These are phyloP conservation scores for Penicillium angulare DNA, from an alignment of 495 filamentous ascomycete genomes.

Conservation along the genomic window DNA sequence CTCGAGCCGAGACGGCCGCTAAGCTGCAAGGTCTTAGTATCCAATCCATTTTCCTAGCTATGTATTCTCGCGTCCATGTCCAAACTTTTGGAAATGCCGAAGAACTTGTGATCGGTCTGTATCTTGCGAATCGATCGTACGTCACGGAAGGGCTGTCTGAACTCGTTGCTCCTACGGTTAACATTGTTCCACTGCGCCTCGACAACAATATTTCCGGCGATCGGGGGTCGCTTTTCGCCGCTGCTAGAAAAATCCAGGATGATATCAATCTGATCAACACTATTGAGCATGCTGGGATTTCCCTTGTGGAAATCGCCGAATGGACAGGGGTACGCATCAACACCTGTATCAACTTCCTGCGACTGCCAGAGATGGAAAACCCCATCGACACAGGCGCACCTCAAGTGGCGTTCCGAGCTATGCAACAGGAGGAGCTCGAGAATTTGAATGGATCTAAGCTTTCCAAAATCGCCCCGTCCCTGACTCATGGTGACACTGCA, in stretches of 20 bases:
- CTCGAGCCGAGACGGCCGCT: slow-evolving; percentile 25
- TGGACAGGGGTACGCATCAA: slow-evolving; percentile 38
- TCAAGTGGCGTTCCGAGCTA: slow-evolving; percentile 9
- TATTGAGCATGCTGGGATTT: slow-evolving; percentile 28
- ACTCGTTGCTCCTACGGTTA: slow-evolving; percentile 32
- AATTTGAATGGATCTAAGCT: background rate
- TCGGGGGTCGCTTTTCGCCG: slow-evolving; percentile 17
- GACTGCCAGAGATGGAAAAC: slow-evolving; percentile 24
- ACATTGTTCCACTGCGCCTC: slow-evolving; percentile 35
- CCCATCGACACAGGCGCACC: background rate
- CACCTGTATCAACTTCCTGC: slow-evolving; percentile 38
- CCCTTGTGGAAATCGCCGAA: slow-evolving; percentile 32
- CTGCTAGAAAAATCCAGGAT: slow-evolving; percentile 28
- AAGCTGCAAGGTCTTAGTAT: slow-evolving; percentile 29
- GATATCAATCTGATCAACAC: slow-evolving; percentile 33
- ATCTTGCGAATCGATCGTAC: slow-evolving; percentile 36
- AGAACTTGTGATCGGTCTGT: slow-evolving; percentile 28
- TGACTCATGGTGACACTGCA: slow-evolving; percentile 14
- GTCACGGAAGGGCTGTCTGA: slow-evolving; percentile 26
- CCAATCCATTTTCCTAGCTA: slow-evolving; percentile 34
- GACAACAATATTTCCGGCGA: slow-evolving; percentile 16
- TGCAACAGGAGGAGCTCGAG: slow-evolving; percentile 12
- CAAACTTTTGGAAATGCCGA: slow-evolving; percentile 7
- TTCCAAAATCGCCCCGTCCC: background rate
- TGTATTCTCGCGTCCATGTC: slow-evolving; percentile 32